A percentile compares a stretch with the other conserved stretches of the same genome.
Conservation (phyloP, 768 basidiomycete genomes). For the Xanthoconium stramineum region DNA sequence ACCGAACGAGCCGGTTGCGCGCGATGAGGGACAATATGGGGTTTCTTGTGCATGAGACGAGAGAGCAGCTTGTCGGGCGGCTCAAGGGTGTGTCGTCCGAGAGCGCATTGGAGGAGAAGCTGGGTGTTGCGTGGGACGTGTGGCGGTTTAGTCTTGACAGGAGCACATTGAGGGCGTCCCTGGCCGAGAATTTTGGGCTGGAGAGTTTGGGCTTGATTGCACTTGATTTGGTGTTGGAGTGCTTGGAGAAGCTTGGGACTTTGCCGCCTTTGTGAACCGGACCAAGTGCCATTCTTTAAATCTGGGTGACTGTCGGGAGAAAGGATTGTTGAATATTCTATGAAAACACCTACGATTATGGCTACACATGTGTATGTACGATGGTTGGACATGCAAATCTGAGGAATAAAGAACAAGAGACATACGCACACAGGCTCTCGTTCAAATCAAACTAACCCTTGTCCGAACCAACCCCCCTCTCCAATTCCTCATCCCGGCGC, state of each 20-base stretch:
- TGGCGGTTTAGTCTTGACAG: conserved; percentile 38
- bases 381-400: not conserved
- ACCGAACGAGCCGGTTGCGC: not conserved
- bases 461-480: conserved; percentile 81
- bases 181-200: conserved; percentile 39
- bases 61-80: conserved; percentile 15
- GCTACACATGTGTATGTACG: conserved; percentile 1
- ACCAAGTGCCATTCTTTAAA: too few species aligned
- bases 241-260: conserved; percentile 20
- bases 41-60: conserved; percentile 8
- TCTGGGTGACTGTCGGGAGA: too few species aligned
- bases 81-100: not conserved
- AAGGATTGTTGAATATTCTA: not conserved
- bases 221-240: too few species aligned
- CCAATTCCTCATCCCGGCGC: conserved; percentile 88
- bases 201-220: conserved; percentile 57
- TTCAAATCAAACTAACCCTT: conserved; percentile 70
- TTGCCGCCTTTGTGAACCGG: conserved; percentile 13
- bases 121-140: conserved; percentile 51
- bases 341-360: not conserved
- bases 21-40: not conserved
- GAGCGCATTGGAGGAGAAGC: not conserved
- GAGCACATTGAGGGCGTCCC: not conserved
- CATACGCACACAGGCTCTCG: not conserved
- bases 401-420: not conserved